Percentiles rank a stretch among this genome's conserved stretches.
These are phyloP conservation scores for Bipolaris victoriae DNA, from an alignment of 2,329 filamentous ascomycete genomes.

Conservation along the genomic window DNA sequence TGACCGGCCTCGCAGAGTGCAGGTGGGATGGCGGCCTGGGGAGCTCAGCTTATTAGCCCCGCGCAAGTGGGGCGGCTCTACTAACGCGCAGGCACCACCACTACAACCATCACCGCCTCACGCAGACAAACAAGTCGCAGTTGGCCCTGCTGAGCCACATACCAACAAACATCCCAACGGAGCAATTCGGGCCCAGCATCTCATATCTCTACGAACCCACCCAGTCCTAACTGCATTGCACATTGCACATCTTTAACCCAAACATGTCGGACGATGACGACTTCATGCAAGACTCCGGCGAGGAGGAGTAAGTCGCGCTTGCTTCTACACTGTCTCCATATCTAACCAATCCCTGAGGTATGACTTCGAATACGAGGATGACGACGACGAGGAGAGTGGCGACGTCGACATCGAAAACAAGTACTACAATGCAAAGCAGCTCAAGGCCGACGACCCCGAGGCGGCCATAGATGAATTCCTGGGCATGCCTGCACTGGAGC, in stretches of 20 bases:
- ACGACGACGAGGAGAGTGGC: constrained; percentile 83
- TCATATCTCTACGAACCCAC: not conserved
- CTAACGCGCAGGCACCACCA: constrained; percentile 28
- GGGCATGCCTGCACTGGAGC: constrained; percentile 81
- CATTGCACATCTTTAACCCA: constrained; percentile 22
- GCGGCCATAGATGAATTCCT: constrained; percentile 92
- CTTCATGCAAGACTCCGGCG: constrained; percentile 91
- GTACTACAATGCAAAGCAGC: constrained; percentile 99
- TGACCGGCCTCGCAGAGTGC: not conserved
- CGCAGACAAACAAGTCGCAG: constrained; percentile 19
- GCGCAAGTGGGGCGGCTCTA: constrained; percentile 16
- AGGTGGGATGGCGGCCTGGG: not conserved
- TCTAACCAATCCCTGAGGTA: constrained; percentile 62
- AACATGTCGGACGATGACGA: constrained; percentile 84
- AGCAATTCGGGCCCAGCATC: not conserved
- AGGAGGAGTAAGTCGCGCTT: constrained; percentile 70
- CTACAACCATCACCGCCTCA: constrained; percentile 16
- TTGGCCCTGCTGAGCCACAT: constrained; percentile 9
- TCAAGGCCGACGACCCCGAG: constrained; percentile 84
- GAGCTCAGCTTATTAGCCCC: constrained; percentile 14
- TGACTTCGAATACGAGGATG: constrained; percentile 97
- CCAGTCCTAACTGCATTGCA: constrained; percentile 1
- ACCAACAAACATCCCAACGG: not conserved
- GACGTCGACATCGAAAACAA: constrained; percentile 98
- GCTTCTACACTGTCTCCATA: not conserved